Evolutionary conservation across 1,284 basidiomycete species (phyloP).

Genomic region (Trichosporon sp.): DNA sequence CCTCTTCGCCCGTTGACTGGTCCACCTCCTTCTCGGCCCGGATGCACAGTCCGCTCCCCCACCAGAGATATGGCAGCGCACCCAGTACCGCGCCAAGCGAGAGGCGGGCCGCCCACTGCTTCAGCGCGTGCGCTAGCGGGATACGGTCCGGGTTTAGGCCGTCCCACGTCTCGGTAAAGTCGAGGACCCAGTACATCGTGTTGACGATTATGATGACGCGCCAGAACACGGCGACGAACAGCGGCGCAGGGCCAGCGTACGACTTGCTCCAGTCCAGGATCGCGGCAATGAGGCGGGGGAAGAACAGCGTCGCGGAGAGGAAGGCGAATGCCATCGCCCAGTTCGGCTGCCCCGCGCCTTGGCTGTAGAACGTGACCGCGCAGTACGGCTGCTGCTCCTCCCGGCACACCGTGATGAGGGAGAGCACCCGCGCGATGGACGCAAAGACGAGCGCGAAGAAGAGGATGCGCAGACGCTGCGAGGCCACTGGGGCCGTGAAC

Average conservation of each 20-base stretch:
- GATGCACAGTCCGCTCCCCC: conserved; percentile 64
- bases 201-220: conserved; percentile 58
- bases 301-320: conserved; percentile 53
- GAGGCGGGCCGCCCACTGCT: conserved; percentile 61
- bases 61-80: conserved; percentile 62
- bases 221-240: conserved; percentile 60
- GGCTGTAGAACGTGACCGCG: conserved; percentile 76
- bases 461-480: conserved; percentile 69
- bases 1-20: conserved; percentile 40
- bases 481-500: conserved; percentile 58
- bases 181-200: conserved; percentile 67
- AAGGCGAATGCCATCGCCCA: conserved; percentile 57
- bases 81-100: conserved; percentile 55
- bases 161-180: conserved; percentile 59
- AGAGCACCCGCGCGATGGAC: conserved; percentile 66
- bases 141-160: conserved; percentile 36
- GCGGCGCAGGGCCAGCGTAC: conserved; percentile 63
- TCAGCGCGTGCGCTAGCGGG: conserved; percentile 51
- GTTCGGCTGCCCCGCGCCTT: conserved; percentile 60
- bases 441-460: conserved; percentile 63
- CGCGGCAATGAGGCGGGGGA: conserved; percentile 59
- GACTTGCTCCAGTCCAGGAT: conserved; percentile 66
- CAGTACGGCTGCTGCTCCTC: conserved; percentile 91
- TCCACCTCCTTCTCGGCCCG: conserved; percentile 53
- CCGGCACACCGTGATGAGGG: conserved; percentile 74